These are phyloP conservation scores for Lonicera japonica DNA, from an alignment of 129 eudicot species.

Conservation along the genomic window DNA sequence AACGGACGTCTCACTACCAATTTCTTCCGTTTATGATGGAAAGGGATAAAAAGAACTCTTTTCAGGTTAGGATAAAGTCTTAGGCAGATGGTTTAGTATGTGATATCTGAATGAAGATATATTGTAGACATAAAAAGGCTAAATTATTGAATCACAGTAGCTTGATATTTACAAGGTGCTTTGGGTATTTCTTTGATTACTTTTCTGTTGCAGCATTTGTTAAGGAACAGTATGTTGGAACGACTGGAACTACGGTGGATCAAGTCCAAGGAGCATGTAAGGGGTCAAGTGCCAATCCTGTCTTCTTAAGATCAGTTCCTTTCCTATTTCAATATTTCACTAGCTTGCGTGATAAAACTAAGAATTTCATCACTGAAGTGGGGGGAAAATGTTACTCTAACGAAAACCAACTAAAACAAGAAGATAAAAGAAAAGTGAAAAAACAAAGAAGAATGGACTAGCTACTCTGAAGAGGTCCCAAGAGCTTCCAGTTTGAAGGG, in stretches of 20 bases:
- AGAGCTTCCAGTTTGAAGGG: no score
- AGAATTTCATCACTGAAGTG: not conserved
- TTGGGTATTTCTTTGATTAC: conserved; percentile 5
- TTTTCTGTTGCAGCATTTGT: conserved; percentile 46
- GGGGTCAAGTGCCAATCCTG: no score
- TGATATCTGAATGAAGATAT: not conserved
- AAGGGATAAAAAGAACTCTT: not conserved
- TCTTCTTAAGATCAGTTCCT: conserved; percentile 9
- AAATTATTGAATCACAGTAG: not conserved
- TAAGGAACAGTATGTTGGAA: conserved; percentile 45
- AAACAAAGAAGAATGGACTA: no score
- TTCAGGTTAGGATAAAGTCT: not conserved
- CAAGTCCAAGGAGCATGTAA: conserved; percentile 64
- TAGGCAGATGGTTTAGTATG: not conserved
- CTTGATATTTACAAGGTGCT: not conserved
- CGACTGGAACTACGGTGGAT: conserved; percentile 58
- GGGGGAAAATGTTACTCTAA: no score
- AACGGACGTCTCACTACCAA: not conserved
- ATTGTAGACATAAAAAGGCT: not conserved
- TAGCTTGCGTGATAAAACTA: not conserved
- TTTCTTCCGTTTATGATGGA: not conserved
- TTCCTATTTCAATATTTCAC: not conserved
- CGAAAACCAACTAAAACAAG: not conserved
- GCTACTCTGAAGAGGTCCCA: no score
- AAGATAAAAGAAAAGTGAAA: no score